Conservation (phyloP, 306 rosid genomes). For the Cajanus cajan region DNA sequence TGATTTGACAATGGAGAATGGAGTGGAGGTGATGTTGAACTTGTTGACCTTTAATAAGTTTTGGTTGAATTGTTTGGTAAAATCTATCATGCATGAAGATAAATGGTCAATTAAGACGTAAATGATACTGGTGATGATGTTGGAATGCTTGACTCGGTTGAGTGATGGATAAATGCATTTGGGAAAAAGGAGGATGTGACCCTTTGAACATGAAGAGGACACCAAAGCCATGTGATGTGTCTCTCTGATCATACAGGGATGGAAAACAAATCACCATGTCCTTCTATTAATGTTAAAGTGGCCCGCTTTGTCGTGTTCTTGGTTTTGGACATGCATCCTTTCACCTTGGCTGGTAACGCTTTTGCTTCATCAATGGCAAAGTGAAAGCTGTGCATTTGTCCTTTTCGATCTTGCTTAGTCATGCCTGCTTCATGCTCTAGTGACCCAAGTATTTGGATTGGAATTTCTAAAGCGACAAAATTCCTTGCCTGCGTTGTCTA, state of each 20-base stretch:
- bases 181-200: slow-evolving; percentile 33
- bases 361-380: slow-evolving; percentile 20
- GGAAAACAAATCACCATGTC: slow-evolving; percentile 37
- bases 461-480: background rate
- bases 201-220: slow-evolving; percentile 37
- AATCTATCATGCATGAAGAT: slow-evolving; percentile 9
- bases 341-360: slow-evolving; percentile 12
- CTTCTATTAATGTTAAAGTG: slow-evolving; percentile 31
- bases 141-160: slow-evolving; percentile 16
- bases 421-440: slow-evolving; percentile 6
- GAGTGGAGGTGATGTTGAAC: background rate
- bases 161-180: slow-evolving; percentile 15
- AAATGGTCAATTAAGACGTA: slow-evolving; percentile 3
- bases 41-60: slow-evolving; percentile 10
- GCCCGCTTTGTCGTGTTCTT: slow-evolving; percentile 19
- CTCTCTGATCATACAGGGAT: slow-evolving; percentile 25
- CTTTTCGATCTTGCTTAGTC: slow-evolving; percentile 22
- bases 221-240: slow-evolving; percentile 50
- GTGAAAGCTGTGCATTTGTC: slow-evolving; percentile 35
- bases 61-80: slow-evolving; percentile 20
- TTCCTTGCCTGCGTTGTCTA: background rate
- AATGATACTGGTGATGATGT: slow-evolving; percentile 19
- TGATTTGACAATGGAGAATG: background rate
- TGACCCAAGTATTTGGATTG: slow-evolving; percentile 31
- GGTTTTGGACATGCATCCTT: slow-evolving; percentile 28